Base-by-base conservation (phyloP, 2,329 filamentous ascomycete genomes). In the Aspergillus luchuensis region DNA sequence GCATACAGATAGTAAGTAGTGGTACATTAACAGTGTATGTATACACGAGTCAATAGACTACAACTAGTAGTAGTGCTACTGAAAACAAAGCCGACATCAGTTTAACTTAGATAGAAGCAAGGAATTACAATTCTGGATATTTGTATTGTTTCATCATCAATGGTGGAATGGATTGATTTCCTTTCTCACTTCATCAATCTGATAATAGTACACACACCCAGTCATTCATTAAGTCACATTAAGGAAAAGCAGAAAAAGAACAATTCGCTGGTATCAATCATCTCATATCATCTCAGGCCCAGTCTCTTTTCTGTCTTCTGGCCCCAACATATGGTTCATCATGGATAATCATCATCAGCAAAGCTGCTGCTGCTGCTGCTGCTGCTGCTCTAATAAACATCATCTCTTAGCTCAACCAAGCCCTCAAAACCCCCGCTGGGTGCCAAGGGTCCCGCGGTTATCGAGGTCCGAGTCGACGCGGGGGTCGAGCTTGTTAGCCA, bases 401-500 rank as follows among this genome's bases (percentile, higher is more conserved):
- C 28, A n/a, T 39, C 19, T 4, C 21, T 8, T 3, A 21, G n/a
- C 10, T 47, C 17, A 43, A 30, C 13, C 25, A 30, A 7, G n/a
- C 23, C 21, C 39, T 56, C 55, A 59, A 30, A 53, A 51, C 7
- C 53, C 52, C 30, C 55, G 59, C 52, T 63, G 59, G 15, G 56
- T 52, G 3, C 47, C 47, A 7, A 56, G 4, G 7, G 38, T 50
- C 10, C 15, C 33, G 8, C 62, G 30, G 58, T 64, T 58, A 30
- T 65, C 63, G 28, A 65, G 30, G 66, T 85, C 82, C 45, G 79
- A 82, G 69, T 86, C 83, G 48, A 86, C 74, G 25, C 83, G 78
- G 19, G 84, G 84, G 66, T 87, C 84, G 4, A 73, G 70, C 45
- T 82, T 81, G 72, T 87, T 87, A n/a, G 75, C 75, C 3, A 76